These are phyloP conservation scores for Trapa incisa DNA, from an alignment of 345 rosid genomes.

Conservation along the genomic window DNA sequence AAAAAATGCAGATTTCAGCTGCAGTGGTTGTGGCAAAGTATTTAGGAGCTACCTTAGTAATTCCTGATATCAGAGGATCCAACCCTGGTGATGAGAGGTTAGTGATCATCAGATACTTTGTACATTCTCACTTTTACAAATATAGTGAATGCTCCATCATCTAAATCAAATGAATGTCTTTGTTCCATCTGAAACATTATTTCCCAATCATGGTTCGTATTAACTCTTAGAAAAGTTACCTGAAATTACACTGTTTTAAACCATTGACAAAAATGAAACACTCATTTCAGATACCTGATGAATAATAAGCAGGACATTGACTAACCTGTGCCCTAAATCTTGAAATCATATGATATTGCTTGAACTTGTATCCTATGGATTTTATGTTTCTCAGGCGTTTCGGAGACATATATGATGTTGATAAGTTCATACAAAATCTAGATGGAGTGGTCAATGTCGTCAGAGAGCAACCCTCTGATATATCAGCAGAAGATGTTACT, in stretches of 20 bases:
- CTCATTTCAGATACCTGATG: neutral
- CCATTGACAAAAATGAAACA: neutral
- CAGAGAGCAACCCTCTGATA: constrained; percentile 46
- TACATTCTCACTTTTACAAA: neutral
- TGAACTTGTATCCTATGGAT: constrained; percentile 7
- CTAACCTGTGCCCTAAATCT: neutral
- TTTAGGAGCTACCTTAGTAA: constrained; percentile 68
- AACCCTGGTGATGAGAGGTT: constrained; percentile 59
- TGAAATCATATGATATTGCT: neutral
- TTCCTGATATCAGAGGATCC: constrained; percentile 95
- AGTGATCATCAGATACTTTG: neutral
- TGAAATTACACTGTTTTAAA: neutral
- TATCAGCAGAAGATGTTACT: constrained; percentile 52
- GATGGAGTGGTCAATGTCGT: constrained; percentile 61
- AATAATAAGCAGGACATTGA: neutral
- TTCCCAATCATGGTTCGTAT: neutral
- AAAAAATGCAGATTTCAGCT: constrained; percentile 58
- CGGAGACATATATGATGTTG: constrained; percentile 77
- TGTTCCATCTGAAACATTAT: neutral
- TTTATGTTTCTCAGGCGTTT: constrained; percentile 45
- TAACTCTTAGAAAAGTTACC: neutral
- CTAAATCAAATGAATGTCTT: neutral
- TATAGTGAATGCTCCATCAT: neutral
- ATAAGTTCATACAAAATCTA: constrained; percentile 55
- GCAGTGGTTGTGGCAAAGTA: constrained; percentile 77